These are phyloP conservation scores for Aspergillus bombycis DNA, from an alignment of 2,329 filamentous ascomycete genomes.

Conservation along the genomic window DNA sequence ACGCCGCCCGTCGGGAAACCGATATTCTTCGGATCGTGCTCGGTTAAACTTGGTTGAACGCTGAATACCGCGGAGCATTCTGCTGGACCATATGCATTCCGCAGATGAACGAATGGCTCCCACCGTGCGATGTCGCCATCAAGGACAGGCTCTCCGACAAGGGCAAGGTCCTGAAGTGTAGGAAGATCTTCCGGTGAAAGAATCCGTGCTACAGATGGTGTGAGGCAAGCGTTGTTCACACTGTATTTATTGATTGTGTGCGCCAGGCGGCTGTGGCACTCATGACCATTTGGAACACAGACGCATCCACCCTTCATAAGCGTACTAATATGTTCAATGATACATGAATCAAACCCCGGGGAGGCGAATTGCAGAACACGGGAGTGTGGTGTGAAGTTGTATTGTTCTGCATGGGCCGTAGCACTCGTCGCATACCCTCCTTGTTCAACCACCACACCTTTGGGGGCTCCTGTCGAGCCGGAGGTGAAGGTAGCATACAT, in stretches of 20 bases:
- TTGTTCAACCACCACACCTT: not conserved
- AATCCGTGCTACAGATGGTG: not conserved
- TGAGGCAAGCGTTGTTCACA: not conserved
- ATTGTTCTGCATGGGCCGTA: no score
- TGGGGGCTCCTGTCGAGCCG: not conserved
- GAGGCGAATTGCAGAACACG: constrained; percentile 11
- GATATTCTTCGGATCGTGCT: not conserved
- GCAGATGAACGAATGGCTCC: not conserved
- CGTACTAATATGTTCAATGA: not conserved
- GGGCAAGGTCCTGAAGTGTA: not conserved
- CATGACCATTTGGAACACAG: not conserved
- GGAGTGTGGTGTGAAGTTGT: not conserved
- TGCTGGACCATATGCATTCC: not conserved
- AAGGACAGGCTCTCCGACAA: not conserved
- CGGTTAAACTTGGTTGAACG: no score
- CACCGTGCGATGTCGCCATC: not conserved
- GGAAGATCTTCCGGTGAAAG: not conserved
- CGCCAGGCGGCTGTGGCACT: not conserved
- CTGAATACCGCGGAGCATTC: not conserved
- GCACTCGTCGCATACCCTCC: not conserved
- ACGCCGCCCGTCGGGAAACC: not conserved
- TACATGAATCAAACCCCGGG: not conserved
- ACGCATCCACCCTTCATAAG: not conserved
- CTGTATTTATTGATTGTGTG: not conserved
- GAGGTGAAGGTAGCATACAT: not conserved